phyloP scores from a whole-genome alignment of 768 basidiomycete species.

The Baorangia bicolor region DNA sequence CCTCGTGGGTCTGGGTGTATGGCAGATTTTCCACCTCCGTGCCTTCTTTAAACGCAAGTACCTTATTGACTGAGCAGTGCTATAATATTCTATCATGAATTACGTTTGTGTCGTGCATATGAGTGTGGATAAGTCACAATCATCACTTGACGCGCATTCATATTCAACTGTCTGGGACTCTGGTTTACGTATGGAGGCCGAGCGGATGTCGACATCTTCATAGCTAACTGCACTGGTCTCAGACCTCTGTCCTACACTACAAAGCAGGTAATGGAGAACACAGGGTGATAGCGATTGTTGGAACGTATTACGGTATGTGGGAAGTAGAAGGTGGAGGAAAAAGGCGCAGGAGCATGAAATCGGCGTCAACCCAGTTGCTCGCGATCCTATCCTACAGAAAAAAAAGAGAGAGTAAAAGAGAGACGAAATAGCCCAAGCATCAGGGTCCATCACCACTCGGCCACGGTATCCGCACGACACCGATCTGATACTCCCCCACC shows the following conservation, averaged over 20 bases:
- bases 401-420: neutral
- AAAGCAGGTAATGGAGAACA: neutral
- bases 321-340: neutral
- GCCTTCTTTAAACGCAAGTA: slow-evolving; percentile 97
- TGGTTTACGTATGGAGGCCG: neutral
- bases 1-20: slow-evolving; percentile 77
- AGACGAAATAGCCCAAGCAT: neutral
- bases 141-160: neutral
- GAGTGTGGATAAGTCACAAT: neutral
- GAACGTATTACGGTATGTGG: neutral
- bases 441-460: slow-evolving; percentile 11
- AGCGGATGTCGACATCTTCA: neutral
- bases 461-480: slow-evolving; percentile 41
- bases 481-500: slow-evolving; percentile 44
- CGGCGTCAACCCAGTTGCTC: neutral
- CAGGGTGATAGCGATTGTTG: neutral
- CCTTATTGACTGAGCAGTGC: slow-evolving; percentile 67
- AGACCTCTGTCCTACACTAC: slow-evolving; percentile 10
- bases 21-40: slow-evolving; percentile 94
- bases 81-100: slow-evolving; percentile 5
- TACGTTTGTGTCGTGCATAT: neutral
- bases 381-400: neutral
- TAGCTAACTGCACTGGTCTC: neutral
- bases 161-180: neutral
- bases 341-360: neutral